Base-by-base conservation (phyloP, 129 eudicot species). In the Tanacetum coccineum region DNA sequence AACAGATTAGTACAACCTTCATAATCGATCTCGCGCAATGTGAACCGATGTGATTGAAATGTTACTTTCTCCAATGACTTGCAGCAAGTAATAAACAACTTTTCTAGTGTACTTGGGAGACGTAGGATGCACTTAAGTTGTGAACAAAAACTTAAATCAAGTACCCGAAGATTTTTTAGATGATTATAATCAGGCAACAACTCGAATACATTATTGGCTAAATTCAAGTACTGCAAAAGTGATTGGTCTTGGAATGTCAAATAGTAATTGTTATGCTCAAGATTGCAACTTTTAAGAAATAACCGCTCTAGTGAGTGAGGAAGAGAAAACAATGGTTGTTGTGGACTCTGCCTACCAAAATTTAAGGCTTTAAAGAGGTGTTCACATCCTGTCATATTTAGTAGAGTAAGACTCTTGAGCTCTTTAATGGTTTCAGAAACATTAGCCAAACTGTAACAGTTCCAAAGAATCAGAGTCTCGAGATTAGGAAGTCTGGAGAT, bases 351-450 rank as follows among this genome's bases (percentile, higher is more conserved):
- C 20, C 68, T 0, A 2, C 51, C 39, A 51, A 17, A 4, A 51
- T 12, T 1, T 55, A 13, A 36, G 25, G 72, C 49, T 32, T 68
- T 20, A 36, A 54, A 13, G 4, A 68, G 20, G 6, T 54, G 59
- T 39, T 53, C 21, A 36, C 73, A 68, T 6, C 63, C 9, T 8
- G 4, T 42, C 14, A 68, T 4, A 7, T 68, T 66, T 21, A 80
- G 20, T 1, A 49, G 26, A 64, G 57, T 4, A 54, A 80, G 81
- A 13, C 42, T 48, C 7, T 67, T 13, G 0, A 76, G 66, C 21
- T 50, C 32, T 44, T 47, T 45, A 9, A 80, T 75, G 39, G 84
- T 59, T 59, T 80, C 66, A 62, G 66, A 42, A 59, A 77, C 50
- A 54, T 39, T 3, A 55, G 49, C 66, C 13, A 79, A 46, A 15